Evolutionary conservation across 2,329 filamentous ascomycete genomes (phyloP), one percentile per base, ranked within the genome.

Genomic region (Alternaria brassicicola): DNA sequence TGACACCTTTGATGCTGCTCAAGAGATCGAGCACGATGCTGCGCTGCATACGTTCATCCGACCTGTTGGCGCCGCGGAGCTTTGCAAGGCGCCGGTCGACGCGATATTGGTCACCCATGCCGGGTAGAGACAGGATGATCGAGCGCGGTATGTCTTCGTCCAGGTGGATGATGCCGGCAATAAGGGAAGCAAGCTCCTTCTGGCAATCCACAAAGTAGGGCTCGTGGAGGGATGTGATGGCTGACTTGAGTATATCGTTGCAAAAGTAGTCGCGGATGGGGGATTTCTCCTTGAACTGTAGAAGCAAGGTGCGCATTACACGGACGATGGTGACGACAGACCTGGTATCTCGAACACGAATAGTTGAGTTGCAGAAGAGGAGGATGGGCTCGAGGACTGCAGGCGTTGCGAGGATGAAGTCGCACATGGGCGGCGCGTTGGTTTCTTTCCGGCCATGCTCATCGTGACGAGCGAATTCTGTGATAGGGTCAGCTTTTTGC

Each of bases 151-250:
- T 95, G 6, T 82, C 72, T 7, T 87, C 86, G 74, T 97, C 97
- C 61, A 90, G 85, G 8, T 89, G 85, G 68, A 97, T 83, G 61
- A 98, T 95, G 4, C 89, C 86, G 0, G 93, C 93, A 61, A 99
- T 97, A 35, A 98, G 83, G 21, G 88, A 86, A 0, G 93, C 94
- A 21, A 99, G 84, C 50, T 99, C 93, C 74, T 93, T 94, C 71
- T 99, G 95, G 62, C 96, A 86, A 67, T 99, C 95, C 31, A 97
- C 93, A 77, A 98, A 99, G 77, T 98, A 97, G 0, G 92, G 89
- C 66, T 99, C 95, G 78, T 98, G 91, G 49, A 99, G 87, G 2
- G 91, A 96, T 2, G 89, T 91, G 74, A 97, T 91, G 70, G 91
- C 94, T 0, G 93, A 92, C 79, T 93, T 92, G 48, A 99, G 85